These are phyloP conservation scores for Suhomyces xylopsoci DNA, from an alignment of 805 yeast species.

Conservation along the genomic window DNA sequence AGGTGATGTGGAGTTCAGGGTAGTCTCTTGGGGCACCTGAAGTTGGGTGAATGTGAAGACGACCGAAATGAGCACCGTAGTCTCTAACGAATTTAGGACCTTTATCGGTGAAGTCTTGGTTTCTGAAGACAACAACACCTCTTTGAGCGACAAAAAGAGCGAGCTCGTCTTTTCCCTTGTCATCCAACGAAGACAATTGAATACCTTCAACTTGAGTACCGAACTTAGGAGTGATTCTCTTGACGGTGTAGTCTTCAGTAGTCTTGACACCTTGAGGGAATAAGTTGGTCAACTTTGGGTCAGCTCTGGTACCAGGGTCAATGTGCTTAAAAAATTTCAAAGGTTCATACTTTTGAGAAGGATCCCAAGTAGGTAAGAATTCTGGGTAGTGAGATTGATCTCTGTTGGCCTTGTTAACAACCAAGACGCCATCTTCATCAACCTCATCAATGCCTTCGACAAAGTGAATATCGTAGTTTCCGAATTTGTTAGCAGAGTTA, in stretches of 20 bases:
- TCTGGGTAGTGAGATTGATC: constrained; percentile 44
- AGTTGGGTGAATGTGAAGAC: constrained; percentile 70
- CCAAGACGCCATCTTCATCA: constrained; percentile 47
- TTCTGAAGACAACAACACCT: constrained; percentile 65
- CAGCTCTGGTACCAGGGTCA: constrained; percentile 70
- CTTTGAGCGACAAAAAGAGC: constrained; percentile 66
- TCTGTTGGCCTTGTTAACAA: constrained; percentile 40
- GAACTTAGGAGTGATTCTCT: constrained; percentile 60
- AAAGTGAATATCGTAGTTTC: constrained; percentile 48
- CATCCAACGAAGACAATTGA: constrained; percentile 53
- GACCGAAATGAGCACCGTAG: constrained; percentile 65
- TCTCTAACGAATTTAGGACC: constrained; percentile 51
- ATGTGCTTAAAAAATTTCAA: constrained; percentile 52
- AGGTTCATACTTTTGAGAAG: constrained; percentile 50
- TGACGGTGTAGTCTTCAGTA: constrained; percentile 24
- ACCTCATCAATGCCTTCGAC: constrained; percentile 50
- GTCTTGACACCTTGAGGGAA: constrained; percentile 33
- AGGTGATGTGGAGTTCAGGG: constrained; percentile 36
- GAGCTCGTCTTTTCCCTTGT: constrained; percentile 61
- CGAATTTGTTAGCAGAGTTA: constrained; percentile 14
- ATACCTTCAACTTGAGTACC: constrained; percentile 64
- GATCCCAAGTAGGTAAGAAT: constrained; percentile 69
- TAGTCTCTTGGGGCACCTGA: constrained; percentile 60
- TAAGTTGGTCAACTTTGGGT: constrained; percentile 50
- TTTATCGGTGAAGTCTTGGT: constrained; percentile 56